These are phyloP conservation scores for Abrus pulchellus DNA, from an alignment of 306 rosid species.

Conservation along the genomic window DNA sequence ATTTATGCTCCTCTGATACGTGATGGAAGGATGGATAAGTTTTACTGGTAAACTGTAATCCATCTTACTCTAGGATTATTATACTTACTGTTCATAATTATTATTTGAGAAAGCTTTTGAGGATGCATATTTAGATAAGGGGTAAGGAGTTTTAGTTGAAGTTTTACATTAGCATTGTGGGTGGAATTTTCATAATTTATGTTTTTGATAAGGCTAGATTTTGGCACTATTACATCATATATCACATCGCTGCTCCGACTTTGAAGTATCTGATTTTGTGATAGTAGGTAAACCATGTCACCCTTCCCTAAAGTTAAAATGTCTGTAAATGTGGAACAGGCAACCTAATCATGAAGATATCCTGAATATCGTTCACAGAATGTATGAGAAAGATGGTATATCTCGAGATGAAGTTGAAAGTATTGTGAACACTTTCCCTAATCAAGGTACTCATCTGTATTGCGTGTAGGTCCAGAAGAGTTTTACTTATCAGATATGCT, in stretches of 20 bases:
- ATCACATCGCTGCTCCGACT: conserved; percentile 16
- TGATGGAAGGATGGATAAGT: conserved; percentile 99
- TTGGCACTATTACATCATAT: conserved; percentile 32
- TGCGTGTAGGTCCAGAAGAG: conserved; percentile 7
- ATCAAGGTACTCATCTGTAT: conserved; percentile 73
- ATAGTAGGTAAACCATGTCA: conserved; percentile 33
- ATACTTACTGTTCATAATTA: conserved; percentile 29
- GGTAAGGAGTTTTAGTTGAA: conserved; percentile 34
- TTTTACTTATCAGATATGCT: conserved; percentile 27
- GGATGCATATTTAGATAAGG: conserved; percentile 12
- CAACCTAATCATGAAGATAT: conserved; percentile 92
- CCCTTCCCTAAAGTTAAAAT: conserved; percentile 52
- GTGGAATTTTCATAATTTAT: conserved; percentile 40
- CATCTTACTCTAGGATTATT: conserved; percentile 31
- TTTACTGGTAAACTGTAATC: conserved; percentile 76
- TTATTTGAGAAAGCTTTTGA: conserved; percentile 2
- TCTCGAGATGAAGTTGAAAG: conserved; percentile 72
- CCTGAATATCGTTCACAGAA: conserved; percentile 82
- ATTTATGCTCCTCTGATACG: conserved; percentile 97
- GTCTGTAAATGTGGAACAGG: conserved; percentile 69
- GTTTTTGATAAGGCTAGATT: conserved; percentile 16
- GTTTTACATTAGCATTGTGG: conserved; percentile 22
- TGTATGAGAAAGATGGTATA: conserved; percentile 92
- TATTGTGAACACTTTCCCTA: conserved; percentile 82
- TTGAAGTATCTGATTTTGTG: conserved; percentile 37